Percentiles rank a stretch among this genome's conserved stretches.
Conservation (phyloP, 768 basidiomycete species). For the Mycena leptocephala region DNA sequence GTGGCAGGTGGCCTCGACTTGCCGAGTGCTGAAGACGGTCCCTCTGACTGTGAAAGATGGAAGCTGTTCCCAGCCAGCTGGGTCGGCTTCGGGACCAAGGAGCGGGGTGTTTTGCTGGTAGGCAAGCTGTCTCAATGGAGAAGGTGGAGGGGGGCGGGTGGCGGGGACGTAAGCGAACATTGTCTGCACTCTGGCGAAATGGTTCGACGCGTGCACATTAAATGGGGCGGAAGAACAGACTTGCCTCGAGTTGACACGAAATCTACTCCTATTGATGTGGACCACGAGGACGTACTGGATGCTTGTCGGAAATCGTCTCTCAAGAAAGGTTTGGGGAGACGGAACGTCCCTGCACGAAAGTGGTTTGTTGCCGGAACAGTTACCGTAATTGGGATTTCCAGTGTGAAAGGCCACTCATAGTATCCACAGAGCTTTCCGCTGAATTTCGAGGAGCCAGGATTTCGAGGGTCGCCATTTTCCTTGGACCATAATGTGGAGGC, state of each 20-base stretch:
- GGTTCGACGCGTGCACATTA: background rate
- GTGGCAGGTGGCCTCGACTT: conserved; percentile 31
- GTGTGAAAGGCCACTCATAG: conserved; percentile 40
- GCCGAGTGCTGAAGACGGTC: conserved; percentile 35
- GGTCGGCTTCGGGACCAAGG: conserved; percentile 37
- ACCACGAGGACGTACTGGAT: conserved; percentile 35
- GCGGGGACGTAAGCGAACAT: conserved; percentile 36
- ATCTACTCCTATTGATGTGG: conserved; percentile 28
- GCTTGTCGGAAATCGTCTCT: conserved; percentile 31
- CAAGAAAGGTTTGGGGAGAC: conserved; percentile 36
- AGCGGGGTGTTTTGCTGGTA: conserved; percentile 36
- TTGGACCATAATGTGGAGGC: conserved; percentile 38
- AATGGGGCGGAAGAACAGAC: background rate
- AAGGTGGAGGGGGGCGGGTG: conserved; percentile 38
- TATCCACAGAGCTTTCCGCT: conserved; percentile 37
- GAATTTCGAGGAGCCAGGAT: background rate
- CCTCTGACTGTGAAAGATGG: conserved; percentile 33
- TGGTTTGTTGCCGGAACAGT: conserved; percentile 1
- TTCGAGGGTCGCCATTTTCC: conserved; percentile 36
- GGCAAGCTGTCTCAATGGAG: conserved; percentile 33
- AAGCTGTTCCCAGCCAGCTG: conserved; percentile 37
- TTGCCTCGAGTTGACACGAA: conserved; percentile 36
- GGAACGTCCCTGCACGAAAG: conserved; percentile 25
- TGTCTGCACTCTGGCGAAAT: conserved; percentile 19
- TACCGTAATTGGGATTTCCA: conserved; percentile 44